These are phyloP conservation scores for Plasmopara muralis DNA, from an alignment of 352 stramenopile genomes.

Conservation along the genomic window DNA sequence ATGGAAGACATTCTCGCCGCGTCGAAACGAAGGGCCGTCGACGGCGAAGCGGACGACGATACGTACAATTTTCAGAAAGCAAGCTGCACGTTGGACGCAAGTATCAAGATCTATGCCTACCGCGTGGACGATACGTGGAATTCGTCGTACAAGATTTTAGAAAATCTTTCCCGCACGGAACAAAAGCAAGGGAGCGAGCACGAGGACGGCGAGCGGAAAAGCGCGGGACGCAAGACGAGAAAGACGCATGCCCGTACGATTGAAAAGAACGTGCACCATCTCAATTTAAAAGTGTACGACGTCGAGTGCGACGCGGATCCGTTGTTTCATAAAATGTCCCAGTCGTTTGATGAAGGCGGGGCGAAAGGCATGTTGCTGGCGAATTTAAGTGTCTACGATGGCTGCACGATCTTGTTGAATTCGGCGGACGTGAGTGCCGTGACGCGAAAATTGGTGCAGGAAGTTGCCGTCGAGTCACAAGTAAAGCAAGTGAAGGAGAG, in stretches of 20 bases:
- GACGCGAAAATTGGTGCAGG: conserved; percentile 39
- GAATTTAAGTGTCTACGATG: conserved; percentile 87
- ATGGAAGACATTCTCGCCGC: conserved; percentile 92
- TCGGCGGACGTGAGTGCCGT: conserved; percentile 64
- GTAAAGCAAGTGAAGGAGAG: conserved; percentile 5
- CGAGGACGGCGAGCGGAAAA: conserved; percentile 22
- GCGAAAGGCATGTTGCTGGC: conserved; percentile 90
- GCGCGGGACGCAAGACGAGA: conserved; percentile 34
- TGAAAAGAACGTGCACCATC: conserved; percentile 85
- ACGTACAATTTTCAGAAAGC: conserved; percentile 97
- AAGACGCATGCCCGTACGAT: conserved; percentile 64
- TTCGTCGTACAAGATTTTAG: conserved; percentile 96
- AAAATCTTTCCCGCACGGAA: conserved; percentile 91
- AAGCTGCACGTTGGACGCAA: conserved; percentile 96
- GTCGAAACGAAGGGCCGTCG: conserved; percentile 30
- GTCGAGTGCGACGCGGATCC: conserved; percentile 85
- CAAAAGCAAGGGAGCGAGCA: conserved; percentile 39
- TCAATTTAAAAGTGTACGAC: conserved; percentile 84
- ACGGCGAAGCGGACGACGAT: conserved; percentile 32
- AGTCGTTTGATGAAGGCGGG: conserved; percentile 89
- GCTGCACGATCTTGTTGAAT: conserved; percentile 81
- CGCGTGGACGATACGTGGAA: conserved; percentile 97
- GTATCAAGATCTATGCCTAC: conserved; percentile 99
- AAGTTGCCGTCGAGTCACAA: conserved; percentile 15
- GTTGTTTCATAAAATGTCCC: conserved; percentile 90